Evolutionary conservation across 371 early-diverging fungal species (phyloP), one percentile per base, ranked within the genome.

Genomic region (Rhizopus sp.): DNA sequence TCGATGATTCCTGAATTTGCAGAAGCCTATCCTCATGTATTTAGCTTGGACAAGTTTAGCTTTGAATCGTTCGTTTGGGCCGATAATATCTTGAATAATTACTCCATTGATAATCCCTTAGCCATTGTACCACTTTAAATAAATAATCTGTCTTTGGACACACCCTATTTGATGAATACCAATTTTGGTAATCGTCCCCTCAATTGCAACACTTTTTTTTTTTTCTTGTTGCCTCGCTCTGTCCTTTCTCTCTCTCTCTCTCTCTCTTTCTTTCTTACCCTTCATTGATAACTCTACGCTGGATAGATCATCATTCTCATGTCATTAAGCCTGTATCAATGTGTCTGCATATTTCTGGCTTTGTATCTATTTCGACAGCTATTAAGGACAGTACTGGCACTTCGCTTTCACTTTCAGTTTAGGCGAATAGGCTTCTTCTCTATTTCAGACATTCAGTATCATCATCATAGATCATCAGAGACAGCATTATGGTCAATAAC

Each of bases 371-470:
- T 53, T 35, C 57, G 60, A 52, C 15, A 53, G 7, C 52, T 53
- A 32, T 7, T 65, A 29, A 40, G 40, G 16, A 49, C 57, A 55
- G 29, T 68, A 10, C 56, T 79, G 5, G 66, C 60, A 1, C 33
- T 72, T 37, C 68, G 69, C 42, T 79, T 70, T 57, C 77, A 74
- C 16, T 56, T 76, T 41, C 58, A 64, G 17, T 72, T 76, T 60
- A 69, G 70, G 12, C 66, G 63, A 23, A 53, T 79, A 31, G 80
- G 80, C 3, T 72, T 79, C 55, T 68, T 76, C 38, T 79, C 80
- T 16, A 64, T 79, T 44, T 67, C 53, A 30, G 59, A 67, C 37
- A 65, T 76, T 49, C 67, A 54, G 4, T 79, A 79, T 41, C 69
- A 71, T 55, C 73, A 71, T 53, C 53, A 53, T 44, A 34, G 45